These are phyloP conservation scores for Inga oerstediana DNA, from an alignment of 306 rosid genomes.

Conservation along the genomic window DNA sequence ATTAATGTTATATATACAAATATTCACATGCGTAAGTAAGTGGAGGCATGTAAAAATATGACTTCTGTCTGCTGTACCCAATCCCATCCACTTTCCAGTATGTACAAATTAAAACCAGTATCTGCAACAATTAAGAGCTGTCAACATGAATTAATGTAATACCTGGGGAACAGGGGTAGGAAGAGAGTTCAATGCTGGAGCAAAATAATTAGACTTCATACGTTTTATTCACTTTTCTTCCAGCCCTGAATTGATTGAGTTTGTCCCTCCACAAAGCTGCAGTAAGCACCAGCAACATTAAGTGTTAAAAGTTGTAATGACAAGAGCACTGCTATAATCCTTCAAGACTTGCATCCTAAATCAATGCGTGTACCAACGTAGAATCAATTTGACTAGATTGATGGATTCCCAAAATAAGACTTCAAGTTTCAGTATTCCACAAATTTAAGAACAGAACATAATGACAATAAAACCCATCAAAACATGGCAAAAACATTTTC, in stretches of 20 bases:
- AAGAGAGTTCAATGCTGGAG: constrained; percentile 5
- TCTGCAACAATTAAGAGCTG: constrained; percentile 40
- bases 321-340: constrained; percentile 4
- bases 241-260: constrained; percentile 51
- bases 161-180: neutral
- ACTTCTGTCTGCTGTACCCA: constrained; percentile 24
- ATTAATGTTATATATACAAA: constrained; percentile 40
- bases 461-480: constrained; percentile 1
- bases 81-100: constrained; percentile 33
- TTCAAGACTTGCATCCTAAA: neutral
- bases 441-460: neutral
- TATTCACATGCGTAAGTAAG: constrained; percentile 38
- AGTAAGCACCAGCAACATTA: constrained; percentile 32
- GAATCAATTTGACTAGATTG: neutral
- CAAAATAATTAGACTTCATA: constrained; percentile 18
- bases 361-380: constrained; percentile 15
- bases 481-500: neutral
- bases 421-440: neutral
- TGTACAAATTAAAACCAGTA: constrained; percentile 35
- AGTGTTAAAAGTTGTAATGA: constrained; percentile 12
- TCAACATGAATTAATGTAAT: constrained; percentile 4
- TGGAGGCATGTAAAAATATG: constrained; percentile 9
- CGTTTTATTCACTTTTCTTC: constrained; percentile 49
- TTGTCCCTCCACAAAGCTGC: constrained; percentile 57
- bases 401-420: constrained; percentile 11